Base-by-base conservation (phyloP, 2,329 filamentous ascomycete species). In the Penicillium sp. region DNA sequence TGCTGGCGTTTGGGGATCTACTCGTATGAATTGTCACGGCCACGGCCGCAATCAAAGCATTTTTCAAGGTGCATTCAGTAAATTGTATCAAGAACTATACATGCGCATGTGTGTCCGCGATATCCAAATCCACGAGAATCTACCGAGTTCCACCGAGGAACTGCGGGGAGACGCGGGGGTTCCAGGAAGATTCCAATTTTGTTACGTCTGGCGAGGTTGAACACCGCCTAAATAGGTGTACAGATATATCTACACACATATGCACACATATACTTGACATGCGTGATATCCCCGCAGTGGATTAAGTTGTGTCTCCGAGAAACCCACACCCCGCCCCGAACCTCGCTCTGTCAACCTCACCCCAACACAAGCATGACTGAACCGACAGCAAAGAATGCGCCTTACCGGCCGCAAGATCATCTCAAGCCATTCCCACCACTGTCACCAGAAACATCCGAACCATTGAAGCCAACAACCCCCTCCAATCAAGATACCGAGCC, bases 131-230 rank as follows among this genome's bases (percentile, higher is more conserved):
- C 49, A 56, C 44, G 50, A 54, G 50, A 48, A 44, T 57, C 55
- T 54, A 57, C 55, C 50, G 55, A 53, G 44, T 57, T 57, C 55
- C 50, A 57, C 55, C 52, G 55, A 57, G 44, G 33, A 36, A 40
- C 31, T 38, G 50, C 55, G 55, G 50, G 44, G 47, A 33, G 50
- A 45, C 50, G 50, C 36, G 55, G 55, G 55, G 50, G 7, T 19
- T 47, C 43, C 53, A n/a, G 19, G 29, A 54, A 21, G 4, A 11
- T 31, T 25, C 47, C 33, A 34, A 23, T 23, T 47, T 16, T 9
- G 13, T 33, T 19, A 29, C 19, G 19, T 45, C 38, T 21, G 19
- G 1, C 25, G 25, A 19, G 10, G 10, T 19, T 45, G 16, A 45
- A 47, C 13, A 47, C 13, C 16, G 11, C 9, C n/a, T 33, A 29